phyloP scores from a whole-genome alignment of 2,329 filamentous ascomycete species.

The Acrodontium crateriforme region DNA sequence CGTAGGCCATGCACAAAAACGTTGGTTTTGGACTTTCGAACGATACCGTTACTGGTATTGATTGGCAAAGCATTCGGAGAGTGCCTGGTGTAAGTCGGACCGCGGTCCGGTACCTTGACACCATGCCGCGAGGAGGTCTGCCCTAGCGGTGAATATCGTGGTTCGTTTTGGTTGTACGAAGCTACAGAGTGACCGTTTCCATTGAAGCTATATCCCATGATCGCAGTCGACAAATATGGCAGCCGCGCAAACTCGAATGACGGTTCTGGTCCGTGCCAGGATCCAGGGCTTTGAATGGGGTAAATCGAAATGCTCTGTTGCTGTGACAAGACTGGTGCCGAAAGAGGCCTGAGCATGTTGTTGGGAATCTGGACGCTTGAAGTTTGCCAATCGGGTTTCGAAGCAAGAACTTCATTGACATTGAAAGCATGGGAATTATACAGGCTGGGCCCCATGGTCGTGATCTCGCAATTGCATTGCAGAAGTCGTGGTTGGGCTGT shows the following conservation, averaged over 20 bases:
- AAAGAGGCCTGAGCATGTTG: no score
- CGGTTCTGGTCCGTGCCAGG: no score
- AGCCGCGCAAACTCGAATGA: no score
- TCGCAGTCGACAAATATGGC: neutral
- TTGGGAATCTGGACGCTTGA: conserved; percentile 1
- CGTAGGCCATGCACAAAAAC: conserved; percentile 17
- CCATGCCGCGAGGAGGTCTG: no score
- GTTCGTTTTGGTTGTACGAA: neutral
- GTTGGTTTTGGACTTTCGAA: conserved; percentile 15
- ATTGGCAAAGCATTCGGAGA: conserved; percentile 12
- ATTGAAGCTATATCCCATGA: conserved; percentile 4
- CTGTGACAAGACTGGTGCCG: no score
- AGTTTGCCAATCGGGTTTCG: conserved; percentile 9
- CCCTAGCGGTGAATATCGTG: neutral
- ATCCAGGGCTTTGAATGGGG: neutral
- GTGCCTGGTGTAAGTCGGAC: neutral
- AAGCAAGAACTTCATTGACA: conserved; percentile 8
- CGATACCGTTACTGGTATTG: conserved; percentile 12
- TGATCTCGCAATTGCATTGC: conserved; percentile 13
- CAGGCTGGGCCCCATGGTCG: conserved; percentile 1
- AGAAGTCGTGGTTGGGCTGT: conserved; percentile 6
- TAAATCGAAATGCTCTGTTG: neutral
- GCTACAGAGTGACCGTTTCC: no score
- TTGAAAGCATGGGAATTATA: conserved; percentile 6
- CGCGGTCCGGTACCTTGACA: neutral